Evolutionary conservation across 768 basidiomycete genomes (phyloP).

Genomic region (Botryobasidium botryosum): DNA sequence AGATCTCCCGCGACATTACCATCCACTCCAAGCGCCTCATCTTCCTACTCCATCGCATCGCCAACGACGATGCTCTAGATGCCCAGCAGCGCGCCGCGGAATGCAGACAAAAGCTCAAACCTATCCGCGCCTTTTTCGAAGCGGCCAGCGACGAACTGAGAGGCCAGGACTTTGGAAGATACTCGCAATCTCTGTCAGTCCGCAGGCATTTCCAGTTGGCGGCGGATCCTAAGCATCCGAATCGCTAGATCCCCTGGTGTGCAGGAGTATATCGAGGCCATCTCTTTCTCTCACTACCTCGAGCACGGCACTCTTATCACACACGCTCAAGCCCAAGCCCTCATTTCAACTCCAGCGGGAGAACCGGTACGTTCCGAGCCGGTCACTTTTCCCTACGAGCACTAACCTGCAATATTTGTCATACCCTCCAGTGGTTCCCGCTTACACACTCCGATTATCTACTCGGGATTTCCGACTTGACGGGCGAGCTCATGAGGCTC

Average conservation of each 20-base stretch:
- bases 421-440: constrained; percentile 46
- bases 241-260: constrained; percentile 33
- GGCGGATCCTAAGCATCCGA: constrained; percentile 15
- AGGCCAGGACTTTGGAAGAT: constrained; percentile 61
- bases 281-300: constrained; percentile 77
- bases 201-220: not conserved
- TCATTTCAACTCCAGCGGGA: no score
- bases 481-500: constrained; percentile 92
- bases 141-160: constrained; percentile 41
- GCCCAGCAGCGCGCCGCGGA: constrained; percentile 2
- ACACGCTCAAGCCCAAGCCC: constrained; percentile 43
- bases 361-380: no score
- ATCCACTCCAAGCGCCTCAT: constrained; percentile 86
- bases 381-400: no score
- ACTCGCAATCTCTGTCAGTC: constrained; percentile 34
- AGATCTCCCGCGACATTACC: constrained; percentile 75
- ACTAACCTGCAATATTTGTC: no score
- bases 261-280: constrained; percentile 92
- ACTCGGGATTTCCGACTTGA: constrained; percentile 83
- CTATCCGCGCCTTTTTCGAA: constrained; percentile 37
- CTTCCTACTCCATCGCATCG: constrained; percentile 73
- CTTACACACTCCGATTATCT: constrained; percentile 72
- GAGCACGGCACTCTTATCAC: constrained; percentile 50
- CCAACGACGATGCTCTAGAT: constrained; percentile 25
- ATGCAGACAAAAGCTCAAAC: constrained; percentile 13